A percentile compares a stretch with the other conserved stretches of the same genome.
phyloP scores from a whole-genome alignment of 306 rosid species.

The Glycyrrhiza uralensis region DNA sequence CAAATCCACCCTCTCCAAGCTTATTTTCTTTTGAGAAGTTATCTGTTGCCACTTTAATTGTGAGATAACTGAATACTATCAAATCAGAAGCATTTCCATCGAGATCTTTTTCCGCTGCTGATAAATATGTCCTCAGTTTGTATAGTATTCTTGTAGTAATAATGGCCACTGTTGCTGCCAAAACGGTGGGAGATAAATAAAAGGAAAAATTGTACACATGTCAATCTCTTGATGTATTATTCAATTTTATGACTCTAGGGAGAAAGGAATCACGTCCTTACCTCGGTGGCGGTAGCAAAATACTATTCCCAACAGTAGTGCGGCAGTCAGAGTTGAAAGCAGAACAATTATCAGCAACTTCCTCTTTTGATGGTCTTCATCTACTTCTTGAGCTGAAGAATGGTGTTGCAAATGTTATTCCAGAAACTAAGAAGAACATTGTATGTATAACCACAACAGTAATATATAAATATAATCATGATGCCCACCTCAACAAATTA shows the following conservation, averaged over 20 bases:
- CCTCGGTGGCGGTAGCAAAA: constrained; percentile 26
- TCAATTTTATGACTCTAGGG: neutral
- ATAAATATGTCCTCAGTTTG: constrained; percentile 10
- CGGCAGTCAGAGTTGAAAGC: constrained; percentile 13
- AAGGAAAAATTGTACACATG: neutral
- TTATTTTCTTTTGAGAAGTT: constrained; percentile 44
- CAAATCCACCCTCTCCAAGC: constrained; percentile 59
- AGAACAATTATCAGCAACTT: constrained; percentile 26
- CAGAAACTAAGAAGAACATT: neutral
- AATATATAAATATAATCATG: neutral
- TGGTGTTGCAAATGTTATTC: neutral
- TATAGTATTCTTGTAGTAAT: constrained; percentile 12
- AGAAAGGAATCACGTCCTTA: neutral
- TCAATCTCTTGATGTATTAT: neutral
- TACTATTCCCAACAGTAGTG: constrained; percentile 24
- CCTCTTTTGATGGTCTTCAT: constrained; percentile 25
- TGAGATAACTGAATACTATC: constrained; percentile 34
- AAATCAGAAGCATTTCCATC: constrained; percentile 26
- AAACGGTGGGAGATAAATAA: neutral
- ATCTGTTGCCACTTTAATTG: constrained; percentile 45
- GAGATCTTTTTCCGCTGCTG: constrained; percentile 19
- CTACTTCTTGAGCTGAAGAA: constrained; percentile 28
- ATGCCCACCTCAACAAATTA: neutral
- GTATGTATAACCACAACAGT: neutral
- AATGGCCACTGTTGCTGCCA: constrained; percentile 6